These are phyloP conservation scores for Colletotrichum sansevieriae DNA, from an alignment of 2,329 filamentous ascomycete species.

Conservation along the genomic window DNA sequence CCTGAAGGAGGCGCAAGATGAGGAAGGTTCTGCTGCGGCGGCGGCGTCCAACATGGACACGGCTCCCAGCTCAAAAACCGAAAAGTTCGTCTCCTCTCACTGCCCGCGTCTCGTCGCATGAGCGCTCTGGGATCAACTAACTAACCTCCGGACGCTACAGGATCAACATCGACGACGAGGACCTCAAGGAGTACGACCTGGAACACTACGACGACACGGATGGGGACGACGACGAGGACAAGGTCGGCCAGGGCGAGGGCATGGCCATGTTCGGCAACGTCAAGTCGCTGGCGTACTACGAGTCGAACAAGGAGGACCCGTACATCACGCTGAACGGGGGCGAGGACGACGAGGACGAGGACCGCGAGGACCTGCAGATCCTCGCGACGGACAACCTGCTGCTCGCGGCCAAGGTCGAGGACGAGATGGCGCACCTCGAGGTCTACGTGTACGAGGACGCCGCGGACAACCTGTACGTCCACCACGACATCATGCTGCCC, in stretches of 20 bases:
- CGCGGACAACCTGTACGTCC: slow-evolving; percentile 96
- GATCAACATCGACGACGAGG: slow-evolving; percentile 79
- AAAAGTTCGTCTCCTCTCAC: slow-evolving; percentile 47
- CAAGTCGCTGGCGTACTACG: slow-evolving; percentile 93
- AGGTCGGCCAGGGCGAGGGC: slow-evolving; percentile 69
- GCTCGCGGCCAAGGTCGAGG: slow-evolving; percentile 92
- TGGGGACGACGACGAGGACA: slow-evolving; percentile 59
- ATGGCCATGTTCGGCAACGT: slow-evolving; percentile 97
- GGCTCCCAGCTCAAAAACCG: slow-evolving; percentile 42
- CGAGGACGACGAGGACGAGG: slow-evolving; percentile 84
- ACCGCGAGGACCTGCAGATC: slow-evolving; percentile 94
- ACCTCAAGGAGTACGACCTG: slow-evolving; percentile 95
- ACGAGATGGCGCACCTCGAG: slow-evolving; percentile 95
- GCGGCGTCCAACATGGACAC: slow-evolving; percentile 43
- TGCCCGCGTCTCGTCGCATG: neutral
- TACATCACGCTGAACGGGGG: slow-evolving; percentile 90
- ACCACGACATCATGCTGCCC: slow-evolving; percentile 99
- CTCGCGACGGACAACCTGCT: slow-evolving; percentile 93
- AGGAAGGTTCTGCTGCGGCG: slow-evolving; percentile 41
- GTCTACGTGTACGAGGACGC: slow-evolving; percentile 98
- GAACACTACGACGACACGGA: slow-evolving; percentile 95
- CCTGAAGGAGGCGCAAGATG: slow-evolving; percentile 76
- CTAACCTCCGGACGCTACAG: slow-evolving; percentile 50
- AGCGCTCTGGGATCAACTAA: neutral
- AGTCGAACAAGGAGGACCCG: slow-evolving; percentile 93